Evolutionary conservation across 2,329 filamentous ascomycete species (phyloP), one percentile per base, ranked within the genome.

Genomic region (Phialophora verrucosa): DNA sequence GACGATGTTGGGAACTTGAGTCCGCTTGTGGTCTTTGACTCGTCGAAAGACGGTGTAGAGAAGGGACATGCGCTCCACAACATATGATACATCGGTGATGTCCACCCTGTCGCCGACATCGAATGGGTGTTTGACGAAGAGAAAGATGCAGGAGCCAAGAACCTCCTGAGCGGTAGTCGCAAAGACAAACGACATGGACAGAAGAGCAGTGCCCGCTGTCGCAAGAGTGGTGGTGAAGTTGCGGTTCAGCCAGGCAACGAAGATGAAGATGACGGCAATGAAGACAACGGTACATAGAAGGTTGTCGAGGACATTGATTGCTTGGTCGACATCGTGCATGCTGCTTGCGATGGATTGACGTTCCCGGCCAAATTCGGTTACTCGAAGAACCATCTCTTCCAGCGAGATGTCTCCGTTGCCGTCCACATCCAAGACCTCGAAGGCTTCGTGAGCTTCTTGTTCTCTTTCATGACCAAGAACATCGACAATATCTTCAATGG

Each of bases 41-140:
- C 91, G 89, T 71, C 90, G 91, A 81, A 99, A 97, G 62, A 97
- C 88, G 0, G 92, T 96, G 82, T 93, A 98, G 3, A 99, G 84
- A 32, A 99, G 85, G 2, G 93, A 97, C 73, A 98, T 98, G 76
- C 93, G 91, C 78, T 98, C 93, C 11, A 99, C 95, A 4, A 92
- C 84, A 72, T 96, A 88, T 72, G 88, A 84, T 70, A 89, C 84
- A 14, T 77, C 77, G 60, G 77, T 81, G 70, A 98, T 90, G 73
- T 97, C 93, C 51, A 98, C 91, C 29, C 95, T 90, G 77, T 99
- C 95, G 68, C 94, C 93, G 25, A 98, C 93, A 76, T 99, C 95
- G 77, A 91, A 98, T 0, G 95, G 94, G 77, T 99, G 95, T 83
- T 99, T 99, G 82, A 98, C 92, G 74, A 99, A 99, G 1, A 99